Conservation (phyloP, 2,329 filamentous ascomycete genomes). For the Hypoxylon sp. region DNA sequence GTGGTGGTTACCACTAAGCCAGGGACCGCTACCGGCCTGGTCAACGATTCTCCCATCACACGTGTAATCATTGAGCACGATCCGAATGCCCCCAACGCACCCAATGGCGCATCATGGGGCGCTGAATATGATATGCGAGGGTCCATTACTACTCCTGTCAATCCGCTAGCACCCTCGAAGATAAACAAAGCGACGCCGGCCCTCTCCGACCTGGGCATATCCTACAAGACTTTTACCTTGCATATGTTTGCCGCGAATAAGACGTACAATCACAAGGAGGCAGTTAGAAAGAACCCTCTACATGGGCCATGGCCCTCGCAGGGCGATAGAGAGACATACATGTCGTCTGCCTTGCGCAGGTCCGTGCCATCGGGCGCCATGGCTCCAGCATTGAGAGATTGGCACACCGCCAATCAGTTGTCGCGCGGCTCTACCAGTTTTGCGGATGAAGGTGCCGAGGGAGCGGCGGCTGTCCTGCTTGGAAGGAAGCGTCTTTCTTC, state of each 20-base stretch:
- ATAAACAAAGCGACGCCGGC: slow-evolving; percentile 36
- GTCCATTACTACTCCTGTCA: slow-evolving; percentile 46
- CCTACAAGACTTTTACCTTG: slow-evolving; percentile 48
- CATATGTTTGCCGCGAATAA: slow-evolving; percentile 50
- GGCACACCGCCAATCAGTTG: slow-evolving; percentile 51
- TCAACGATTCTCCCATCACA: slow-evolving; percentile 61
- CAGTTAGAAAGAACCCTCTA: slow-evolving; percentile 46
- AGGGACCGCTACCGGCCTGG: slow-evolving; percentile 56
- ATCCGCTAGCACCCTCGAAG: slow-evolving; percentile 37
- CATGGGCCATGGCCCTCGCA: slow-evolving; percentile 50
- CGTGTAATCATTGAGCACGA: slow-evolving; percentile 56
- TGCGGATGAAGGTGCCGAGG: slow-evolving; percentile 44
- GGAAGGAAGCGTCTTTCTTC: slow-evolving; percentile 41
- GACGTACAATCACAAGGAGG: slow-evolving; percentile 45
- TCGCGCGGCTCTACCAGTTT: slow-evolving; percentile 41
- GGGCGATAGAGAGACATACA: slow-evolving; percentile 44
- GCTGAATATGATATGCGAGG: slow-evolving; percentile 43
- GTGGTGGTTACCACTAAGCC: slow-evolving; percentile 61
- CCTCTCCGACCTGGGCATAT: slow-evolving; percentile 42
- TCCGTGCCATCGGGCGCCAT: slow-evolving; percentile 47
- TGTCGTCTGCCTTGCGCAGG: slow-evolving; percentile 46
- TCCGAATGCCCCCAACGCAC: slow-evolving; percentile 4
- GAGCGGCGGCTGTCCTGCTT: slow-evolving; percentile 43
- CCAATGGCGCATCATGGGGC: slow-evolving; percentile 46
- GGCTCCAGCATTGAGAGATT: slow-evolving; percentile 50